A percentile compares a stretch with the other conserved stretches of the same genome.
Conservation (phyloP, 1,284 basidiomycete species). For the Pseudomicrostroma phylloplanum region DNA sequence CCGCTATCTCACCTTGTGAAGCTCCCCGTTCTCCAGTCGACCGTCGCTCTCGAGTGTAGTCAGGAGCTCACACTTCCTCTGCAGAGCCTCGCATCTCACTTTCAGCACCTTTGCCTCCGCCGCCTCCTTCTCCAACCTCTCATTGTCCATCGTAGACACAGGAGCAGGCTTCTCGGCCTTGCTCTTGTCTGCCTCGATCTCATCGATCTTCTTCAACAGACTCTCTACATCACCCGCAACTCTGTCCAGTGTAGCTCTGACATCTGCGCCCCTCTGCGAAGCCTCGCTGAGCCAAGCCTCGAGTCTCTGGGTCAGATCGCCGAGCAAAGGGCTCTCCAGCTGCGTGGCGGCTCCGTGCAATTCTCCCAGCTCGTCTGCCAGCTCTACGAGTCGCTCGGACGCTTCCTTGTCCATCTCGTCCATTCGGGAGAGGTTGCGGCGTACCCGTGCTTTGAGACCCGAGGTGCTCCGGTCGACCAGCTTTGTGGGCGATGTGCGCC, state of each 20-base stretch:
- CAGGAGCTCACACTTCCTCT: conserved; percentile 36
- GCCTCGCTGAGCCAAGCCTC: conserved; percentile 1
- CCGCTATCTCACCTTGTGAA: conserved; percentile 24
- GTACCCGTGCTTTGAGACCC: not conserved
- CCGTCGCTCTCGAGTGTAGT: conserved; percentile 42
- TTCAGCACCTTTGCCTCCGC: conserved; percentile 4
- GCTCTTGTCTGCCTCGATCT: not conserved
- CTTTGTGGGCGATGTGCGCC: not conserved
- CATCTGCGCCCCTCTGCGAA: not conserved
- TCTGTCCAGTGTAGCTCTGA: not conserved
- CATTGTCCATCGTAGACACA: not conserved
- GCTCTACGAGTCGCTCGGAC: not conserved
- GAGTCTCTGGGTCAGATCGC: not conserved
- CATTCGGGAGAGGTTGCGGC: not conserved
- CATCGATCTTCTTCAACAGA: conserved; percentile 1
- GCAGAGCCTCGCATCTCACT: conserved; percentile 22
- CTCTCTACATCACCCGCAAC: conserved; percentile 1
- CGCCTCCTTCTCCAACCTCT: conserved; percentile 1
- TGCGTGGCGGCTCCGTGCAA: not conserved
- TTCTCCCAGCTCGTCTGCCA: conserved; percentile 3
- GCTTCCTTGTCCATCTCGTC: conserved; percentile 5
- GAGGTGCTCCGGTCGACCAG: not conserved
- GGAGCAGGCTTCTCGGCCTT: not conserved
- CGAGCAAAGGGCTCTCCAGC: not conserved
- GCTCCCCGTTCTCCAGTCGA: conserved; percentile 45